phyloP scores from a whole-genome alignment of 257 asterid species.

The Scutellaria barbata region DNA sequence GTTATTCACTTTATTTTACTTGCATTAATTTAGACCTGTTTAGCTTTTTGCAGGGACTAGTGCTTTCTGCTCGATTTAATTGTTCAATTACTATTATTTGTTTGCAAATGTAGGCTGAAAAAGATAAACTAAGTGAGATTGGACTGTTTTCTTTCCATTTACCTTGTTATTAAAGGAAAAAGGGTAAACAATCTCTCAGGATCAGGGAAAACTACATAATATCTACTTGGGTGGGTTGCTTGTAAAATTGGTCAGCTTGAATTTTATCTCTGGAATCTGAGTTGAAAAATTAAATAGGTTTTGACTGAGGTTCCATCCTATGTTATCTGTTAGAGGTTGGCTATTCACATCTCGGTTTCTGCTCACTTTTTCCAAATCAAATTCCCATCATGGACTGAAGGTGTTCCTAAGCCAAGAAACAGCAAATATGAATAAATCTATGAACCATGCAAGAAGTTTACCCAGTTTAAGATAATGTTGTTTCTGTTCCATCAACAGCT shows the following conservation, averaged over 20 bases:
- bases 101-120: slow-evolving; percentile 17
- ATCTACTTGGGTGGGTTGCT: background rate
- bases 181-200: background rate
- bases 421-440: background rate
- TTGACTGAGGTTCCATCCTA: background rate
- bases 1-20: background rate
- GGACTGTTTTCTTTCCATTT: background rate
- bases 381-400: slow-evolving; percentile 3
- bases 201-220: background rate
- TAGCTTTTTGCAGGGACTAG: background rate
- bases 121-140: background rate
- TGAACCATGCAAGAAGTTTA: background rate
- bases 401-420: slow-evolving; percentile 1
- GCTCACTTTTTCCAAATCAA: slow-evolving; percentile 4
- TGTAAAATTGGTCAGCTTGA: slow-evolving; percentile 13
- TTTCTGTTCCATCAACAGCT: slow-evolving; percentile 11
- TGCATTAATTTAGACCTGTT: background rate
- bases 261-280: background rate
- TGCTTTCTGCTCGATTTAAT: background rate
- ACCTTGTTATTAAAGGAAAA: background rate
- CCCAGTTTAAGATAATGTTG: background rate
- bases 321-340: background rate
- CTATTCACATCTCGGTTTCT: background rate
- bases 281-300: background rate
- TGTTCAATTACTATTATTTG: background rate